phyloP scores from a whole-genome alignment of 352 stramenopile species.

The Pythium grandisporangium region DNA sequence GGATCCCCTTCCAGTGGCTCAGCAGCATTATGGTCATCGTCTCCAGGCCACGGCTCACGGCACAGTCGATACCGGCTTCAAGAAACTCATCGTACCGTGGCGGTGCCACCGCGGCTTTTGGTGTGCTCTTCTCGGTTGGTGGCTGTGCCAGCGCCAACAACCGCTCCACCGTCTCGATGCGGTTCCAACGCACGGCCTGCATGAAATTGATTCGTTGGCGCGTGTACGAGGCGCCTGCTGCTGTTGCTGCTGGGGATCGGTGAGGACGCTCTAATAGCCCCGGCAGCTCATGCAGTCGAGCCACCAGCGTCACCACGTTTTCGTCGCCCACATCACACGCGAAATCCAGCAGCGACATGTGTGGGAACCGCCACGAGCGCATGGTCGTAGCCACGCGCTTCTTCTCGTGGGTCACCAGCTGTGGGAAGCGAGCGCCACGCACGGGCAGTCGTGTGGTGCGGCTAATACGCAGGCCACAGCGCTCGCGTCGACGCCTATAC shows the following conservation, averaged over 20 bases:
- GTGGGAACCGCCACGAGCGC: slow-evolving; percentile 13
- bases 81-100: slow-evolving; percentile 53
- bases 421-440: too few relatives aligned
- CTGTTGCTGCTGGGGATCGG: too few relatives aligned
- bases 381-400: slow-evolving; percentile 6
- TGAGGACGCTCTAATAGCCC: slow-evolving; percentile 3
- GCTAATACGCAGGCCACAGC: too few relatives aligned
- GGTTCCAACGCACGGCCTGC: slow-evolving; percentile 50
- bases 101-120: too few relatives aligned
- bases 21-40: slow-evolving; percentile 51
- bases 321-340: slow-evolving; percentile 13
- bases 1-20: slow-evolving; percentile 32
- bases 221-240: slow-evolving; percentile 18
- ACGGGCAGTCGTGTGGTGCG: too few relatives aligned
- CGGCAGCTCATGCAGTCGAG: slow-evolving; percentile 5
- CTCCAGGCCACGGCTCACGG: slow-evolving; percentile 46
- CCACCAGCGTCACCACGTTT: slow-evolving; percentile 8
- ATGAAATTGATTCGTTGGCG: slow-evolving; percentile 47
- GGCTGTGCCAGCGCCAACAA: slow-evolving; percentile 11
- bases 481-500: too few relatives aligned
- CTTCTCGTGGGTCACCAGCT: too few relatives aligned
- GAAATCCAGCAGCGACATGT: slow-evolving; percentile 14
- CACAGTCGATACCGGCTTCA: slow-evolving; percentile 42
- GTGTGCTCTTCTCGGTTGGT: too few relatives aligned
- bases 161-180: slow-evolving; percentile 29